These are phyloP conservation scores for Saccharomycopsis crataegensis DNA, from an alignment of 1,139 yeast genomes.

Conservation along the genomic window DNA sequence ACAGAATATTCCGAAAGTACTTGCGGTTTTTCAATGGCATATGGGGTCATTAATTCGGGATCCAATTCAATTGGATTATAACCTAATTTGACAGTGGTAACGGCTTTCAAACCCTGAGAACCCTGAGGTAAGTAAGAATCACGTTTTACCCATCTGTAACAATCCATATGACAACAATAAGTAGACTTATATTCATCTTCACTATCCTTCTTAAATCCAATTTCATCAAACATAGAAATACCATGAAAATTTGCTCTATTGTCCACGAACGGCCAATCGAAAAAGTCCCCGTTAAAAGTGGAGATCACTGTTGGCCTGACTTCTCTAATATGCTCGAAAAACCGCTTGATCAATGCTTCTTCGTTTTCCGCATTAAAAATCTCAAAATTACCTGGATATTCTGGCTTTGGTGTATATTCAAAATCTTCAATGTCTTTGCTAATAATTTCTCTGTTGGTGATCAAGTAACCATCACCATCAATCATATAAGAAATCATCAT, in stretches of 20 bases:
- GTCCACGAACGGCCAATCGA: conserved; percentile 99
- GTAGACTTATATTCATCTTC: conserved; percentile 93
- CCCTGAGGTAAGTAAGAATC: conserved; percentile 98
- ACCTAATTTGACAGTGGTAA: conserved; percentile 91
- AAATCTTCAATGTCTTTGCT: conserved; percentile 94
- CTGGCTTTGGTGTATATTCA: conserved; percentile 96
- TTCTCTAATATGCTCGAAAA: conserved; percentile 87
- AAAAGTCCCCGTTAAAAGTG: conserved; percentile 96
- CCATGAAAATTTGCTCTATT: conserved; percentile 79
- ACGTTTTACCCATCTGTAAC: conserved; percentile 97
- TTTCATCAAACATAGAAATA: conserved; percentile 83
- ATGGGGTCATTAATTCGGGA: conserved; percentile 97
- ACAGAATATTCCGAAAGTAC: conserved; percentile 92
- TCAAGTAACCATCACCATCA: conserved; percentile 92
- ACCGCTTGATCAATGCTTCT: conserved; percentile 60
- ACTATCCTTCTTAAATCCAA: conserved; percentile 83
- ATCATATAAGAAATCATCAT: conserved; percentile 99
- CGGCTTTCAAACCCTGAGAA: conserved; percentile 96
- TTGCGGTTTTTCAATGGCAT: conserved; percentile 92
- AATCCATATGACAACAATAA: conserved; percentile 95
- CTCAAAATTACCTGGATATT: conserved; percentile 83
- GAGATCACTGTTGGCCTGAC: conserved; percentile 91
- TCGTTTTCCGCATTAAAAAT: conserved; percentile 90
- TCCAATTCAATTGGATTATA: conserved; percentile 95
- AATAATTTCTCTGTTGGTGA: conserved; percentile 90